Evolutionary conservation across 805 yeast genomes (phyloP).

Genomic region (Kurtzmaniella fragi): DNA sequence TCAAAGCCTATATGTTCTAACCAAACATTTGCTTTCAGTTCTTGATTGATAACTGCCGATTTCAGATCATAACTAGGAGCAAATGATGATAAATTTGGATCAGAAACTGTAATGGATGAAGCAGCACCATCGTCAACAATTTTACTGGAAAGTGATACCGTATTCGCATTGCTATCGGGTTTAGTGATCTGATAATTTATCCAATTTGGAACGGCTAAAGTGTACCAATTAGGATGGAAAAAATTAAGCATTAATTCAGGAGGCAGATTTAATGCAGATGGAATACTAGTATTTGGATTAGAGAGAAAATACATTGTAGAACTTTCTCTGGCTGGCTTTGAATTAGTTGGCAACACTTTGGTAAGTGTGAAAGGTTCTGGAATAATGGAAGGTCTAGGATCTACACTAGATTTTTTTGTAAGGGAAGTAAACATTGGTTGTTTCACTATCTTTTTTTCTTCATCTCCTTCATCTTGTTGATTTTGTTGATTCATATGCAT

Average conservation of each 20-base stretch:
- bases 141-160: constrained; percentile 3
- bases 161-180: constrained; percentile 4
- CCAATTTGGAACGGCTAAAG: constrained; percentile 40
- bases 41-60: constrained; percentile 26
- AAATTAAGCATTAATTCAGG: constrained; percentile 35
- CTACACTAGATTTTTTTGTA: constrained; percentile 64
- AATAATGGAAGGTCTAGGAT: constrained; percentile 63
- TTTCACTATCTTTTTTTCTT: constrained; percentile 49
- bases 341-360: constrained; percentile 53
- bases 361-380: constrained; percentile 66
- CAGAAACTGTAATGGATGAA: background rate
- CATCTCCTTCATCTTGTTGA: constrained; percentile 1
- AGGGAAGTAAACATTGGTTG: constrained; percentile 78
- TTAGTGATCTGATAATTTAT: constrained; percentile 20
- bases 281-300: constrained; percentile 24
- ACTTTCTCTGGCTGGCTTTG: constrained; percentile 14
- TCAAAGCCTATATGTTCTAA: constrained; percentile 32
- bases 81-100: constrained; percentile 22
- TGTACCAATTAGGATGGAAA: constrained; percentile 43
- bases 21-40: constrained; percentile 32
- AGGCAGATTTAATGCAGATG: constrained; percentile 24
- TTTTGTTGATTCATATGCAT: constrained; percentile 19
- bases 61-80: constrained; percentile 34
- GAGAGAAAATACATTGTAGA: constrained; percentile 27
- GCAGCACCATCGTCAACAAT: constrained; percentile 2